Conservation (phyloP, 176 grass and related monocot genomes). For the Phyllostachys edulis region DNA sequence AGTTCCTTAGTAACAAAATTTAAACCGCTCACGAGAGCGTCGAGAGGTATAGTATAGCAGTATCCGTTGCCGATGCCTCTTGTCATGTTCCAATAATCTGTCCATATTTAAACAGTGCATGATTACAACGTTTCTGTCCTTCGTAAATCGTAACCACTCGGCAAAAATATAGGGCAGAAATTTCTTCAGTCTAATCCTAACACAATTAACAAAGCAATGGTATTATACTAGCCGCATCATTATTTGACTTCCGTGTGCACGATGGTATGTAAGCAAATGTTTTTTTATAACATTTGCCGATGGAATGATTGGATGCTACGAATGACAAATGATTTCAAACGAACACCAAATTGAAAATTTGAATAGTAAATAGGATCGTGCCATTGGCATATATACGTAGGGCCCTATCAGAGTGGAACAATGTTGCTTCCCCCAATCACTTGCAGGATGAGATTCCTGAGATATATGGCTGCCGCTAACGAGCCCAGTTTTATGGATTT, state of each 20-base stretch:
- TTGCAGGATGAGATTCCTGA: constrained; percentile 8
- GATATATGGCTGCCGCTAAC: background rate
- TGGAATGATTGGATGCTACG: background rate
- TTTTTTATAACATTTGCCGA: background rate
- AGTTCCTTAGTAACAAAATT: background rate
- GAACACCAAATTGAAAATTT: background rate
- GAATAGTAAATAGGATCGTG: background rate
- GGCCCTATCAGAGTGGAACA: background rate
- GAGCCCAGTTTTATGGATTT: background rate
- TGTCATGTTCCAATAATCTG: background rate
- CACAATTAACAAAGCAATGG: background rate
- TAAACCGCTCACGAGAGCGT: background rate
- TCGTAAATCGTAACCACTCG: too few relatives aligned
- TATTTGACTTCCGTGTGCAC: background rate
- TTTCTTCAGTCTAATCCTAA: background rate
- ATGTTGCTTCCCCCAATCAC: background rate
- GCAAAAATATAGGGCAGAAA: background rate
- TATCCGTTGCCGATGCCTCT: background rate
- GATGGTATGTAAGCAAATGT: background rate
- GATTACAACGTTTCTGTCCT: constrained; percentile 1
- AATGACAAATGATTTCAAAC: background rate
- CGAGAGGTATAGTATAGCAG: too few relatives aligned
- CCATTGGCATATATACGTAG: background rate
- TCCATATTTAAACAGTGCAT: background rate
- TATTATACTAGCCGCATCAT: background rate